Percentiles rank a stretch among this genome's conserved stretches.
Conservation (phyloP, 179 eudicot species). For the Beta lomatogona region DNA sequence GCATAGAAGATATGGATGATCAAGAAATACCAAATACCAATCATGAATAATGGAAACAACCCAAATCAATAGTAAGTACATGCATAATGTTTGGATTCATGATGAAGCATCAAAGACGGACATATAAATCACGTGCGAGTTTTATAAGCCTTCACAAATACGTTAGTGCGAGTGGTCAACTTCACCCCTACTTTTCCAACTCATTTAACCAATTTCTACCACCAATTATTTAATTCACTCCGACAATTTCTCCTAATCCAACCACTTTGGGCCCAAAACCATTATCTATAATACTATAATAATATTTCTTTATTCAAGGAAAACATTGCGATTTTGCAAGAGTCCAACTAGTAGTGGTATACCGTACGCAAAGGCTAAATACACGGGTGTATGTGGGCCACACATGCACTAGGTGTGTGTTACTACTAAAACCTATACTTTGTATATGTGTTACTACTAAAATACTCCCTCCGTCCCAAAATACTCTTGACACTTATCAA, state of each 20-base stretch:
- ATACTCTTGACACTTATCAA: no score
- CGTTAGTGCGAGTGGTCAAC: neutral
- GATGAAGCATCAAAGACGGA: neutral
- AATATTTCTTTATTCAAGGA: neutral
- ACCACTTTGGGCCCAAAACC: neutral
- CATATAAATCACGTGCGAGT: neutral
- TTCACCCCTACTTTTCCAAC: neutral
- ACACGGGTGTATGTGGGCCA: no score
- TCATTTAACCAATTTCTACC: neutral
- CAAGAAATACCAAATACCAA: no score
- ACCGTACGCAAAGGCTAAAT: no score
- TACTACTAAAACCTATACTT: no score
- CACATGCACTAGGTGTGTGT: no score
- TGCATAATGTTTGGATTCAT: neutral
- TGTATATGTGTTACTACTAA: no score
- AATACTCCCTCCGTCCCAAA: no score
- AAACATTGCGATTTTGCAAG: neutral
- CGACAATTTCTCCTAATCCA: slow-evolving; percentile 8
- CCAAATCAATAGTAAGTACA: no score
- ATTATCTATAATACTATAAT: neutral
- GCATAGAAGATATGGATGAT: no score
- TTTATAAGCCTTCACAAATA: neutral
- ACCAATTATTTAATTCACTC: neutral
- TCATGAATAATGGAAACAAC: no score
- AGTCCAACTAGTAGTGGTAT: slow-evolving; percentile 1